Base-by-base conservation (phyloP, 805 yeast species). In the baker's yeast (Saccharomyces cerevisiae) region DNA sequence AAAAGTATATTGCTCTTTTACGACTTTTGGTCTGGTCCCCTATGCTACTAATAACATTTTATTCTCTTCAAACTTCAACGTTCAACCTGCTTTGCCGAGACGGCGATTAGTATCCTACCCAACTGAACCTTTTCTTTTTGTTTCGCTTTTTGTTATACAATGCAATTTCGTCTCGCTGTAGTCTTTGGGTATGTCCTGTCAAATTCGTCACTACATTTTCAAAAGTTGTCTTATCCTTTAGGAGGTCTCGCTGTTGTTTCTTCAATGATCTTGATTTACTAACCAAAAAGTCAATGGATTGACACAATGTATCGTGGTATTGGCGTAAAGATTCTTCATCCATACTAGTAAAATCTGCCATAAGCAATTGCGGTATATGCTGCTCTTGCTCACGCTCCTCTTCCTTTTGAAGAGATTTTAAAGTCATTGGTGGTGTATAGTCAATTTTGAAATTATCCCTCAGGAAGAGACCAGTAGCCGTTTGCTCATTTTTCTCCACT, bases 171-270 rank as follows among this genome's bases (percentile, higher is more conserved):
- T 72, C 74, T 53, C 92, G 75, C 61, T 87, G 79, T 51, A 86
- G 62, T 61, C 88, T 81, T 68, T 94, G 97, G 6, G 96, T 87
- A 66, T 91, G 90, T 6, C 96, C 97, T 14, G 91, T 87, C 61
- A 91, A 73, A 62, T 89, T 90, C 65, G 89, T 96, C 46, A 94
- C 90, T 60, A 94, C 96, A 2, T 85, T 78, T 61, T 92, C 96
- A 65, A 85, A 90, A 14, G 91, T 81, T 32, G 79, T 79, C 62
- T 87, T 86, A 67, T 90, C 95, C 47, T 76, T 78, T 54, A 73
- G 73, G 21, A 84, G 70, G 8, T 77, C 81, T 36, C 68, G 66
- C 49, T 78, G 73, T 55, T 78, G 63, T 9, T 57, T 64, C 51
- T 76, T 74, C 2, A 81, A 71, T 3, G 59, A 63, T 26, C 60